phyloP scores from a whole-genome alignment of 1,284 basidiomycete genomes.

The Puccinia triticina region DNA sequence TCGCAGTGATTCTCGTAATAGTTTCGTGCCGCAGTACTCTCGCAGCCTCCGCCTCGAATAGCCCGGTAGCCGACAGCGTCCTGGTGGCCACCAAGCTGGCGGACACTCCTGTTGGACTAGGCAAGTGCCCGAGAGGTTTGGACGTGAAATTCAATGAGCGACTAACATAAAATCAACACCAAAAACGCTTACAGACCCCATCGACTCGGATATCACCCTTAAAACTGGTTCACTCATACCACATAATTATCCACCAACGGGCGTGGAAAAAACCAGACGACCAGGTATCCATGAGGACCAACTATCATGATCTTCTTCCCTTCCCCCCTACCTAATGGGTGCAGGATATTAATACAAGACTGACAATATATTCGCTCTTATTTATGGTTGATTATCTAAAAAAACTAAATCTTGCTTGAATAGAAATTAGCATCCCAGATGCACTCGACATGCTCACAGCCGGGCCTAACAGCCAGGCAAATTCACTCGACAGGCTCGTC shows the following conservation, averaged over 20 bases:
- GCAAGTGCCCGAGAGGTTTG: neutral
- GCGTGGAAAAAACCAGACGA: neutral
- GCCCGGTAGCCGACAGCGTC: neutral
- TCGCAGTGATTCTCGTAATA: neutral
- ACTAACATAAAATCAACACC: neutral
- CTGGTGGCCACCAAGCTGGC: neutral
- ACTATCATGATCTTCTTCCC: neutral
- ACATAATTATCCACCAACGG: no score
- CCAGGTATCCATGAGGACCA: neutral
- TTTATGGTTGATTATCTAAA: neutral
- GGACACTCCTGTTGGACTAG: neutral
- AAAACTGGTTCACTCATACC: neutral
- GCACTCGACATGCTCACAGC: neutral
- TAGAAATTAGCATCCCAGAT: neutral
- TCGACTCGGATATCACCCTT: neutral
- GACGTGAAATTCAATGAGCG: neutral
- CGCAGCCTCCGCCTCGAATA: neutral
- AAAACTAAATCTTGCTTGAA: no score
- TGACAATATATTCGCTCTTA: neutral
- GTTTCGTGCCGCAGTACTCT: neutral
- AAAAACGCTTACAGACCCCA: neutral
- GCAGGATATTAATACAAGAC: neutral
- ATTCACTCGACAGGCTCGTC: neutral
- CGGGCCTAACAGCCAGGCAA: neutral
- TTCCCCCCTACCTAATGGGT: neutral